Evolutionary conservation across 2,329 filamentous ascomycete species (phyloP).

Genomic region (Calycina marina): DNA sequence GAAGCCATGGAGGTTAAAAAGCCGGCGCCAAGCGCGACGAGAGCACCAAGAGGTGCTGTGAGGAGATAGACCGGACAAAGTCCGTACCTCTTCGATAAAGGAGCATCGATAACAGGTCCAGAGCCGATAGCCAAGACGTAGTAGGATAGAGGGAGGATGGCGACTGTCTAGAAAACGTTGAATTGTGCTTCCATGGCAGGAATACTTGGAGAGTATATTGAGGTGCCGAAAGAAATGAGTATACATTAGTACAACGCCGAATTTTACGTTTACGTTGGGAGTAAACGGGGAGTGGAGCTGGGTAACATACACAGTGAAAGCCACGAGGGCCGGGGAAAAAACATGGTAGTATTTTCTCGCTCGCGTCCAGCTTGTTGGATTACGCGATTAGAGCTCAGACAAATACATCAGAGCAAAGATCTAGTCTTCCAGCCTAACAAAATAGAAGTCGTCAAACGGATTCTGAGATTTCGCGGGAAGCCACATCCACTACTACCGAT

Average conservation of each 20-base stretch:
- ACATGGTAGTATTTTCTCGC: too few species aligned
- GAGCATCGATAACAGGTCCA: constrained; percentile 44
- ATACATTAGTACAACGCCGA: background rate
- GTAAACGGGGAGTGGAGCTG: too few species aligned
- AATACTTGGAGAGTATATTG: constrained; percentile 33
- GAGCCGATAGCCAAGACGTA: constrained; percentile 48
- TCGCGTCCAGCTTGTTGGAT: too few species aligned
- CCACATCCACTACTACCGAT: too few species aligned
- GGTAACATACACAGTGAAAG: too few species aligned
- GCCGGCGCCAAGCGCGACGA: constrained; percentile 51
- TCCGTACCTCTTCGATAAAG: constrained; percentile 47
- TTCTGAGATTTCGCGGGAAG: too few species aligned
- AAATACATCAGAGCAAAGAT: too few species aligned
- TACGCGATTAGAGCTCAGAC: too few species aligned
- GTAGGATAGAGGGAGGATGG: constrained; percentile 44
- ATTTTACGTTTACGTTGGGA: too few species aligned
- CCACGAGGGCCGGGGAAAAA: too few species aligned
- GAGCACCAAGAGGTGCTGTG: constrained; percentile 33
- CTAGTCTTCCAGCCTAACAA: too few species aligned
- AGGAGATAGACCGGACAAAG: constrained; percentile 27
- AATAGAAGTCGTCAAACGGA: too few species aligned
- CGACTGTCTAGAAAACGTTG: constrained; percentile 22
- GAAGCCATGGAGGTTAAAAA: constrained; percentile 35
- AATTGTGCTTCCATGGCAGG: constrained; percentile 31
- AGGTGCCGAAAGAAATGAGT: constrained; percentile 28